Percentiles rank a stretch among this genome's conserved stretches.
phyloP scores from a whole-genome alignment of 1,139 yeast species.

The Debaryomycetaceae sp. region DNA sequence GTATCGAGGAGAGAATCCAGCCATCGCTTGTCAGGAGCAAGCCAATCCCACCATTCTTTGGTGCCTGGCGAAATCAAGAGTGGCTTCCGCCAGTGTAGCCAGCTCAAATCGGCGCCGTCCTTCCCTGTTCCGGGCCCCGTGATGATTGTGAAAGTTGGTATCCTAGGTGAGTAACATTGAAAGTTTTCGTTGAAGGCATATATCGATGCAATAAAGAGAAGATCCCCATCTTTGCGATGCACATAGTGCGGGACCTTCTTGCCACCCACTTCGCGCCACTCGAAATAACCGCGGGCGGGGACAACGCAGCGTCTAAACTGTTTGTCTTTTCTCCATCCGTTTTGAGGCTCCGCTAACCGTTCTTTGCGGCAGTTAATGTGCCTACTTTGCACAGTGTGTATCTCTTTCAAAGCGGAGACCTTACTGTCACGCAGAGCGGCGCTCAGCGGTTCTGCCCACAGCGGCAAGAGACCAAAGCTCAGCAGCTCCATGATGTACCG shows the following conservation, averaged over 20 bases:
- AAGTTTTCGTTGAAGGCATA: conserved; percentile 35
- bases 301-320: conserved; percentile 48
- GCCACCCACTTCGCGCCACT: conserved; percentile 44
- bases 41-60: conserved; percentile 51
- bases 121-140: conserved; percentile 55
- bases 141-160: conserved; percentile 62
- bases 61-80: conserved; percentile 51
- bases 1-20: conserved; percentile 21
- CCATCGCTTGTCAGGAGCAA: conserved; percentile 38
- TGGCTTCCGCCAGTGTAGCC: conserved; percentile 78
- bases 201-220: conserved; percentile 67
- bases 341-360: conserved; percentile 29
- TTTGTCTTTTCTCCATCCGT: conserved; percentile 40
- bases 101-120: conserved; percentile 36
- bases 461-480: conserved; percentile 33
- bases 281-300: conserved; percentile 78
- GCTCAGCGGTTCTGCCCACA: conserved; percentile 30
- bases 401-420: conserved; percentile 11
- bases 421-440: conserved; percentile 10
- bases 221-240: conserved; percentile 35
- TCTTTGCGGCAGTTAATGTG: conserved; percentile 60
- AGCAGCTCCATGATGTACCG: conserved; percentile 24
- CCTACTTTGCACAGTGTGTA: conserved; percentile 19
- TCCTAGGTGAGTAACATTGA: conserved; percentile 23
- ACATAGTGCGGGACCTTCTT: conserved; percentile 57